Evolutionary conservation across 768 basidiomycete species (phyloP), one percentile per base, ranked within the genome.

Genomic region (Tulasnella sp.): DNA sequence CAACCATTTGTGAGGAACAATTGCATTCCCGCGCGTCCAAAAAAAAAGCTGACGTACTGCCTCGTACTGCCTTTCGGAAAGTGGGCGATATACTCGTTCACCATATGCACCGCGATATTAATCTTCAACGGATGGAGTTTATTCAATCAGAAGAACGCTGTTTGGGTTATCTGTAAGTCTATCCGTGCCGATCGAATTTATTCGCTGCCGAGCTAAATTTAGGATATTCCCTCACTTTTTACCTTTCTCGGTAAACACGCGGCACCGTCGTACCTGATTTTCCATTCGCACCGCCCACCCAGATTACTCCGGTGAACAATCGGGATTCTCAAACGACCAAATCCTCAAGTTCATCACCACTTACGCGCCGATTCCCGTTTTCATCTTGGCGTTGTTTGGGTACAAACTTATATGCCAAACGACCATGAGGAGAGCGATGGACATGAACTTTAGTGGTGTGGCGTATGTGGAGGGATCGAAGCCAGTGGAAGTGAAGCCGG

Each of bases 401-500:
- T 82, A 82, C 77, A 82, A 82, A 77, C 80, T 82, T 0, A 78
- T 82, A 39, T 56, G 80, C 46, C 82, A 77, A 24, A 80, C 81
- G n/a, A 71, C n/a, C 1, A 78, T 77, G 75, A 74, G 74, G 16
- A 44, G 31, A n/a, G 52, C 71, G 36, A 42, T 75, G 16, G 46
- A 77, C 10, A 82, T 82, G 81, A 40, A 72, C 42, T 81, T 78
- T 27, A 56, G 48, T 24, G 52, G 76, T 31, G 76, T 77, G 34
- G 44, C 76, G 76, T 77, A 77, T 36, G n/a, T 36, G 3, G 31
- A 27, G 9, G 21, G 21, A 9, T 14, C 31, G 18, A 36, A 2
- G 36, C 72, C 72, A 7, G 18, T 38, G 46, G 75, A 76, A 36
- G 40, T 24, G 46, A 73, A 73, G 31, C 75, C 75, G n/a, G 44